These are phyloP conservation scores for Mallotus japonicus DNA, from an alignment of 441 rosid species.

Conservation along the genomic window DNA sequence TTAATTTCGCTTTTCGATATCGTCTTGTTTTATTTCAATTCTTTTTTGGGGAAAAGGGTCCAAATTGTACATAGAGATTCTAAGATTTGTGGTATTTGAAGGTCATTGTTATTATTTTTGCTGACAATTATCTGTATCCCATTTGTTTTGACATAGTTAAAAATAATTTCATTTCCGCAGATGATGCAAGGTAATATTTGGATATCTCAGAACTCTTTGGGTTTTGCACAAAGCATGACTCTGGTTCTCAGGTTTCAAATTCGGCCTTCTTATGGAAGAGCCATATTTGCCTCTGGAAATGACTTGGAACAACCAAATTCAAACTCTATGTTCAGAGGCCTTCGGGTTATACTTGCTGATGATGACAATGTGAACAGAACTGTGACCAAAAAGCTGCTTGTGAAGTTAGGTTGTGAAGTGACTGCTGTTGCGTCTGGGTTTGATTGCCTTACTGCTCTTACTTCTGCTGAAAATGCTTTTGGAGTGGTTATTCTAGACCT, in stretches of 20 bases:
- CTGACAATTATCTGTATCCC: neutral
- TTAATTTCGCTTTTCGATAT: neutral
- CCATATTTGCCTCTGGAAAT: slow-evolving; percentile 40
- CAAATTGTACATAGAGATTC: neutral
- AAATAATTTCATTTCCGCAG: slow-evolving; percentile 41
- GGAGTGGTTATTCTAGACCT: slow-evolving; percentile 75
- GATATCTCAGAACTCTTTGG: slow-evolving; percentile 50
- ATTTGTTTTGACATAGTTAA: neutral
- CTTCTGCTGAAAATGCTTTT: slow-evolving; percentile 46
- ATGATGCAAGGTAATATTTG: slow-evolving; percentile 73
- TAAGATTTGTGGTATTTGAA: neutral
- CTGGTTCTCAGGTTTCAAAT: slow-evolving; percentile 63
- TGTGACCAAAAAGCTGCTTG: slow-evolving; percentile 76
- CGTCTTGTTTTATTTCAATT: neutral
- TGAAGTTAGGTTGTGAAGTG: slow-evolving; percentile 80
- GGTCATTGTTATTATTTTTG: neutral
- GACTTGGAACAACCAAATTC: slow-evolving; percentile 52
- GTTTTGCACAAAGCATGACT: slow-evolving; percentile 64
- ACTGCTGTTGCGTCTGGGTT: slow-evolving; percentile 73
- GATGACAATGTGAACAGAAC: slow-evolving; percentile 65
- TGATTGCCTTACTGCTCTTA: slow-evolving; percentile 65
- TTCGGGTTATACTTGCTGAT: slow-evolving; percentile 69
- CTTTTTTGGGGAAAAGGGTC: neutral
- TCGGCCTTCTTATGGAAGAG: slow-evolving; percentile 39
- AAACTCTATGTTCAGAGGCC: slow-evolving; percentile 61